Conservation (phyloP, 2,329 filamentous ascomycete genomes). For the Sporothrix euskadiensis region DNA sequence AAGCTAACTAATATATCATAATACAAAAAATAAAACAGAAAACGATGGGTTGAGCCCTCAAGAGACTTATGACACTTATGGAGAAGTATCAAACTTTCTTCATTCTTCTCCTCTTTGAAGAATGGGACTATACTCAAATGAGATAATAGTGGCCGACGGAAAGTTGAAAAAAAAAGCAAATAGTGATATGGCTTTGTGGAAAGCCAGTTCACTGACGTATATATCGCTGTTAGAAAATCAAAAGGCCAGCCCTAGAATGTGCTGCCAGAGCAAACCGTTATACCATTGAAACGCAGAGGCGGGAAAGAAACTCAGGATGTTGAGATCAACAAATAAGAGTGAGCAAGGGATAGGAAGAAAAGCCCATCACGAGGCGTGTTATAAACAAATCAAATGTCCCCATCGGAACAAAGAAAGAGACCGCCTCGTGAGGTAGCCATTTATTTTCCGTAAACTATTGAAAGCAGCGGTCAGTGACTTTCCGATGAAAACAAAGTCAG, state of each 20-base stretch:
- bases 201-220: not conserved
- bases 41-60: not conserved
- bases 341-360: not conserved
- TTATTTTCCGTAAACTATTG: conserved; percentile 24
- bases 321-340: not conserved
- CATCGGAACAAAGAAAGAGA: not conserved
- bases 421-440: not conserved
- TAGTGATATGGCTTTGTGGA: not conserved
- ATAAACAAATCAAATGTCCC: too few relatives aligned
- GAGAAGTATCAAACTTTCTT: not conserved
- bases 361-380: not conserved
- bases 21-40: conserved; percentile 7
- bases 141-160: not conserved
- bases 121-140: not conserved
- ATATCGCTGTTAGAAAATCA: not conserved
- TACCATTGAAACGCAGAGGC: not conserved
- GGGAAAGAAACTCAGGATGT: too few relatives aligned
- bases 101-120: not conserved
- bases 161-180: not conserved
- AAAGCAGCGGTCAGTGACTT: conserved; percentile 25
- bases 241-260: not conserved
- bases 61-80: not conserved
- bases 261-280: conserved; percentile 14
- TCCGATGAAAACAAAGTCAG: not conserved
- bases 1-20: not conserved